Base-by-base conservation (phyloP, 305 asterid species). In the Fraxinus nigra region DNA sequence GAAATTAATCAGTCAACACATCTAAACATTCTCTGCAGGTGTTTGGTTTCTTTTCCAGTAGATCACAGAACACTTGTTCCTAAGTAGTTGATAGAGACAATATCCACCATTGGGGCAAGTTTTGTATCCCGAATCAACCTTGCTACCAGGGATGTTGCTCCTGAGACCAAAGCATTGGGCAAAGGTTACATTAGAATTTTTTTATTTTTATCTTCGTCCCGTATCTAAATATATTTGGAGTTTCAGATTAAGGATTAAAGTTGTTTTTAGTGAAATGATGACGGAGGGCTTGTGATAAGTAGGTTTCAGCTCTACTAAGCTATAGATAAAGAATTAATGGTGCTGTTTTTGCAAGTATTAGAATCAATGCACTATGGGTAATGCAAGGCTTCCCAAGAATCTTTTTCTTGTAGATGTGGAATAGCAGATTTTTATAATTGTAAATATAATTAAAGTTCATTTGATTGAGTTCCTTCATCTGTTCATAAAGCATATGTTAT, bases 21-120 rank as follows among this genome's bases (percentile, higher is more conserved):
- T 82, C 4, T 8, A 37, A 83, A 24, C 35, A 77, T 79, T 67
- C 69, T 82, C 81, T 82, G 75, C 93, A 96, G 99, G 99, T 96
- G 97, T 84, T 84, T 88, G 86, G 92, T 91, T 84, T 96, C 98
- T 87, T 94, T 96, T 85, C 98, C 97, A 73, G 97, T 91, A 85
- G 99, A 96, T 85, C 93, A 92, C 86, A 93, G 75, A 90, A 87
- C 87, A 81, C 94, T 94, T 83, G 98, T 94, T 43, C 98, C 98
- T 69, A 94, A 85, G 87, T 89, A 94, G 83, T 86, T 96, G 84
- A 91, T 87, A 46, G 99, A 94, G 86, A 83, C 93, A 83, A 90
- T 96, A 98, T 86, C 90, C 81, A 78, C 93, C 81, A 83, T 91
- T 82, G 87, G 90, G 82, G 81, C 93, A 84, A 92, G 94, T 86